Conservation (phyloP, 495 filamentous ascomycete genomes). For the Massariosphaeria phaeospora region DNA sequence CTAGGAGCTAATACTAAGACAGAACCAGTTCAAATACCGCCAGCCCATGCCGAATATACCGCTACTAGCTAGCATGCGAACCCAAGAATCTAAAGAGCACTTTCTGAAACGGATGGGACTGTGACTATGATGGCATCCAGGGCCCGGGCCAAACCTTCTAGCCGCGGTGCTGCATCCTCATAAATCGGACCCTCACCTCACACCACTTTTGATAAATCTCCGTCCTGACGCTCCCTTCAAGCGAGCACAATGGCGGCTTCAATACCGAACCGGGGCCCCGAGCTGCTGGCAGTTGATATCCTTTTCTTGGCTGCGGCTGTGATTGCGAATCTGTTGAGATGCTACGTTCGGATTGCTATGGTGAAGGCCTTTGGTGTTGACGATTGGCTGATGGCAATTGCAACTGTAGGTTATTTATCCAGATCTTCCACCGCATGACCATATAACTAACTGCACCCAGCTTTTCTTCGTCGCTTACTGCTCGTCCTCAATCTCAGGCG, state of each 20-base stretch:
- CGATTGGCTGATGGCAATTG: constrained; percentile 18
- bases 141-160: neutral
- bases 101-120: no score
- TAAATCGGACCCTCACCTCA: neutral
- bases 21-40: no score
- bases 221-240: neutral
- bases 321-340: constrained; percentile 12
- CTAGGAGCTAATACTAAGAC: no score
- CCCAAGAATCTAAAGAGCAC: no score
- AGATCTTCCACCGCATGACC: neutral
- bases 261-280: constrained; percentile 11
- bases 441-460: neutral
- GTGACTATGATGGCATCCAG: no score
- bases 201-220: neutral
- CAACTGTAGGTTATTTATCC: constrained; percentile 5
- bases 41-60: no score
- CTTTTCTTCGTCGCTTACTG: constrained; percentile 7
- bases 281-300: constrained; percentile 23
- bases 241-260: neutral
- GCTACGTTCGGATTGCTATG: constrained; percentile 21
- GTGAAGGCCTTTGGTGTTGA: constrained; percentile 22
- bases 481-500: constrained; percentile 11
- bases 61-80: no score
- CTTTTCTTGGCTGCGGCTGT: constrained; percentile 6
- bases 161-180: neutral